A percentile compares a stretch with the other conserved stretches of the same genome.
Evolutionary conservation across 371 early-diverging fungal genomes (phyloP).

Genomic region (Encephalitozoon hellem): DNA sequence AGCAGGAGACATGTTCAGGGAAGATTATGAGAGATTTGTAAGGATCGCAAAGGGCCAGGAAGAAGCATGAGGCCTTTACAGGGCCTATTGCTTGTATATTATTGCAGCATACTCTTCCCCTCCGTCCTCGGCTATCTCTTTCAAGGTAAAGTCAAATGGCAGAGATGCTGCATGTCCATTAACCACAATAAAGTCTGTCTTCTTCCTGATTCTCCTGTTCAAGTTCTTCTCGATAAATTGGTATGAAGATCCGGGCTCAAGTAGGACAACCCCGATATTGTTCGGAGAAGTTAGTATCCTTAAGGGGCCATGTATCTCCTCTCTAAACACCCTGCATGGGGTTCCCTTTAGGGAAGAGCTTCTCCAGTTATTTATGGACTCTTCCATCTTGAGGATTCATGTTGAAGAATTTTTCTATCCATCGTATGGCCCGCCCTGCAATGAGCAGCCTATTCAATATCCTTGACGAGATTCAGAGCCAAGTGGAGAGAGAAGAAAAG

Average conservation of each 20-base stretch:
- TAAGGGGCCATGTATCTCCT: background rate
- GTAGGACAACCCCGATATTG: background rate
- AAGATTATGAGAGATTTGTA: conserved; percentile 43
- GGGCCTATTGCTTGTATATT: background rate
- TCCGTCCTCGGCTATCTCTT: background rate
- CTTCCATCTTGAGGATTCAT: background rate
- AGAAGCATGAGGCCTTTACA: background rate
- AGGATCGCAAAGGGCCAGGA: conserved; percentile 20
- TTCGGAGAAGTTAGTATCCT: background rate
- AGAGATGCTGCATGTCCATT: background rate
- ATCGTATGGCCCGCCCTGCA: background rate
- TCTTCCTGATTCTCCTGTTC: background rate
- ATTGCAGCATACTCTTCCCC: background rate
- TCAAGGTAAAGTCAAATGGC: background rate
- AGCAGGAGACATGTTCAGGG: conserved; percentile 49
- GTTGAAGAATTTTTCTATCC: background rate
- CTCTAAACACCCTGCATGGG: background rate
- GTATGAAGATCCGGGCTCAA: background rate
- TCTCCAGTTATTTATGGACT: background rate
- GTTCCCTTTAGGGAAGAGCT: background rate
- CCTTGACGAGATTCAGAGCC: background rate
- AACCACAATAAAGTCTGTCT: background rate
- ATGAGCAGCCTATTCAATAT: background rate
- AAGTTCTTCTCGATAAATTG: background rate
- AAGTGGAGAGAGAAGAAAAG: background rate